A percentile compares a stretch with the other conserved stretches of the same genome.
Evolutionary conservation across 306 rosid species (phyloP).

Genomic region (Sindora glabra): DNA sequence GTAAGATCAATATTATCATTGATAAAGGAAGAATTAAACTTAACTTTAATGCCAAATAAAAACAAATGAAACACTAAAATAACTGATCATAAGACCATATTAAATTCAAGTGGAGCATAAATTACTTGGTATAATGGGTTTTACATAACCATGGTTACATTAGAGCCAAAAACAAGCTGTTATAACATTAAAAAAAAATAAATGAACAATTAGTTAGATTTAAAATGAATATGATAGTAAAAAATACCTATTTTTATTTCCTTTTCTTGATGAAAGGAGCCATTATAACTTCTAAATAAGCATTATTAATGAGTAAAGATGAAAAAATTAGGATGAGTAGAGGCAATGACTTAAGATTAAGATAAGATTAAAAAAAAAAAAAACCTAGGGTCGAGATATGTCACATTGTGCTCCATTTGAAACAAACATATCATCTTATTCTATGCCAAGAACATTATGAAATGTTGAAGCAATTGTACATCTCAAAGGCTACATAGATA

Average conservation of each 20-base stretch:
- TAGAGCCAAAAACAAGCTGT: constrained; percentile 56
- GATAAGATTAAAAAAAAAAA: neutral
- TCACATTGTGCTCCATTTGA: constrained; percentile 81
- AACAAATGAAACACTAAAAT: constrained; percentile 3
- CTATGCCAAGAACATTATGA: constrained; percentile 42
- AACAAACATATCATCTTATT: constrained; percentile 56
- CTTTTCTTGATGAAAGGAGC: no score
- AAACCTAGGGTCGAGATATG: constrained; percentile 81
- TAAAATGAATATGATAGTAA: neutral
- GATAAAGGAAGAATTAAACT: neutral
- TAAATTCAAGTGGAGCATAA: neutral
- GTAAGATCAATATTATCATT: neutral
- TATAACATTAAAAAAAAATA: constrained; percentile 3
- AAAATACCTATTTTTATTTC: neutral
- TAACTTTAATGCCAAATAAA: neutral
- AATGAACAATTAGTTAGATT: neutral
- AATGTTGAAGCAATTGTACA: constrained; percentile 51
- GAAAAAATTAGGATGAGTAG: neutral
- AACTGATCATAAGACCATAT: neutral
- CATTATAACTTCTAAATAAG: no score
- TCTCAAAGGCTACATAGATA: constrained; percentile 53
- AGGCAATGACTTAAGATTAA: neutral
- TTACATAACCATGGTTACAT: constrained; percentile 60
- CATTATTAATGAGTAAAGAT: neutral
- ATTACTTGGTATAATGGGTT: constrained; percentile 74